phyloP scores from a whole-genome alignment of 306 rosid genomes.

The Vigna angularis region DNA sequence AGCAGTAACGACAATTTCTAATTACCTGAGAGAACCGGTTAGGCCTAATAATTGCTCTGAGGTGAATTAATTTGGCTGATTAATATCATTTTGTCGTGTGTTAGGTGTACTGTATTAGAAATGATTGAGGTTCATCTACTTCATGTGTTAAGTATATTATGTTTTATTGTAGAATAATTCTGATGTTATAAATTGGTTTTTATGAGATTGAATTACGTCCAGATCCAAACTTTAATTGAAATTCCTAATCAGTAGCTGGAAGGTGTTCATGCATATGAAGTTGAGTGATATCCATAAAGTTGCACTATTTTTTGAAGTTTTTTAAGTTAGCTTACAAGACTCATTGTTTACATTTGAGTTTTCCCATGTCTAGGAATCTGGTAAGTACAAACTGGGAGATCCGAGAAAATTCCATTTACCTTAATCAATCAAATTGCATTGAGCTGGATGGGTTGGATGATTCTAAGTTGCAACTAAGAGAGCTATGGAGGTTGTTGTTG shows the following conservation, averaged over 20 bases:
- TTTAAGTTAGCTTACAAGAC: no score
- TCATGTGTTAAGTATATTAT: neutral
- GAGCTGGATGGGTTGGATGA: conserved; percentile 6
- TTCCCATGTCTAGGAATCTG: conserved; percentile 62
- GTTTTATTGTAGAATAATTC: no score
- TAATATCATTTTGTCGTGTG: conserved; percentile 20
- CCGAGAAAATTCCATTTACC: conserved; percentile 79
- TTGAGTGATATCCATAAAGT: no score
- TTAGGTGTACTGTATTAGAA: conserved; percentile 16
- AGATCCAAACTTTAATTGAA: neutral
- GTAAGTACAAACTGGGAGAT: conserved; percentile 75
- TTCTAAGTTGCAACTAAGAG: conserved; percentile 64
- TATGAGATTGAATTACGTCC: no score
- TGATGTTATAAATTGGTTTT: no score
- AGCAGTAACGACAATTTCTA: conserved; percentile 88
- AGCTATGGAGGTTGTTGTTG: conserved; percentile 95
- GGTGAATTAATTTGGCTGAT: conserved; percentile 59
- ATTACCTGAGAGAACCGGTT: conserved; percentile 74
- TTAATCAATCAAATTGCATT: conserved; percentile 79
- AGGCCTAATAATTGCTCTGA: conserved; percentile 85
- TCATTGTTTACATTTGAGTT: neutral
- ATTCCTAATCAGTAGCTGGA: neutral
- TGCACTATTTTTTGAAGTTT: no score
- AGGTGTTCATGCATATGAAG: neutral
- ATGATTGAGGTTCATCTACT: conserved; percentile 25